These are phyloP conservation scores for Scleroderma citrinum DNA, from an alignment of 768 basidiomycete genomes.

Conservation along the genomic window DNA sequence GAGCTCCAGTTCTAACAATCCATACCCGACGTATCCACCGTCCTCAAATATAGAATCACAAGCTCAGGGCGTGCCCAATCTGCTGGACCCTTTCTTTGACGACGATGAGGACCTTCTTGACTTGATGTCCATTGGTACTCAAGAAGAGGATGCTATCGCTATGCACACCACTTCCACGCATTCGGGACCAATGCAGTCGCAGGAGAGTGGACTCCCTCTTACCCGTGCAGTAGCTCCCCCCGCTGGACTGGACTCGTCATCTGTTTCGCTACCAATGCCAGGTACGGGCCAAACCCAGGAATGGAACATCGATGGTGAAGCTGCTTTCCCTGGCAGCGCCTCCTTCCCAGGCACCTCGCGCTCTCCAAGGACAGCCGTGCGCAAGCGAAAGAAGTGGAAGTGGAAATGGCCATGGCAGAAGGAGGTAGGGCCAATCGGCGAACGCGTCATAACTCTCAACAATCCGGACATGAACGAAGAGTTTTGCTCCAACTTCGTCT, in stretches of 20 bases:
- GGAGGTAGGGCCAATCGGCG: constrained; percentile 56
- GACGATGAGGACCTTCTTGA: constrained; percentile 58
- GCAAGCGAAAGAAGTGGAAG: constrained; percentile 15
- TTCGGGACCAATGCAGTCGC: constrained; percentile 34
- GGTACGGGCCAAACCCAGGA: constrained; percentile 50
- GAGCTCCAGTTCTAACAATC: background rate
- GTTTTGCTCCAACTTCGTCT: constrained; percentile 77
- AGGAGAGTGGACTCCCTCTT: constrained; percentile 51
- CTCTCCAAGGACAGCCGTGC: constrained; percentile 9
- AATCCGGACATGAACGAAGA: constrained; percentile 60
- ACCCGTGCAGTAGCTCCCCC: constrained; percentile 53
- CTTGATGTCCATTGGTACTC: constrained; percentile 26
- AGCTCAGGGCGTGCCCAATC: constrained; percentile 28
- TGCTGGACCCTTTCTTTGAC: constrained; percentile 79
- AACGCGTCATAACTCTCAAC: constrained; percentile 80
- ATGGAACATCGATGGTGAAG: constrained; percentile 74
- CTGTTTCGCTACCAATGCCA: constrained; percentile 29
- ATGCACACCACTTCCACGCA: background rate
- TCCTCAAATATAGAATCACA: constrained; percentile 28
- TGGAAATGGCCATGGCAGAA: constrained; percentile 89
- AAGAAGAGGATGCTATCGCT: constrained; percentile 61
- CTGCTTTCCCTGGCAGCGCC: constrained; percentile 40
- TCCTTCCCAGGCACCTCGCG: constrained; percentile 32
- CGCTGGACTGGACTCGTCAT: constrained; percentile 50
- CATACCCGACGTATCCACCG: constrained; percentile 49